Evolutionary conservation across 768 basidiomycete species (phyloP).

Genomic region (Cyclocybe aegerita): DNA sequence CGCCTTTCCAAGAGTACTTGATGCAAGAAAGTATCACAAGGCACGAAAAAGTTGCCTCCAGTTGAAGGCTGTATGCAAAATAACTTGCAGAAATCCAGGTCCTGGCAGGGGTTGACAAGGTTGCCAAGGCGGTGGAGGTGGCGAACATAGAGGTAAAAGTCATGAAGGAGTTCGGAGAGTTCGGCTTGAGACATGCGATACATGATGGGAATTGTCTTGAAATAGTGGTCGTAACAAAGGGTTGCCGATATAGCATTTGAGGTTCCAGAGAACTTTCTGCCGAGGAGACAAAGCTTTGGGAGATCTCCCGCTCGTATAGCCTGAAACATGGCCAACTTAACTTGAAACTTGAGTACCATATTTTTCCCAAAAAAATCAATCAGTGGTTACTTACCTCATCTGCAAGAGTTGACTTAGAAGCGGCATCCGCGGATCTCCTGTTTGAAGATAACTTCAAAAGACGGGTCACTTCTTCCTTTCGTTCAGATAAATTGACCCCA

Average conservation of each 20-base stretch:
- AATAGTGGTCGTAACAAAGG: conserved; percentile 44
- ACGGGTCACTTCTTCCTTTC: conserved; percentile 8
- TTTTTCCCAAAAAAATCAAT: not conserved
- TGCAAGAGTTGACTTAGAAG: not conserved
- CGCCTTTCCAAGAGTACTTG: conserved; percentile 2
- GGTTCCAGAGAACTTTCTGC: conserved; percentile 22
- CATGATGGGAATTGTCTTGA: conserved; percentile 27
- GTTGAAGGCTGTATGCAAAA: conserved; percentile 31
- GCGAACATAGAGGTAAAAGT: conserved; percentile 34
- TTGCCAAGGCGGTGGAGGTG: conserved; percentile 26
- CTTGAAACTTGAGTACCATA: not conserved
- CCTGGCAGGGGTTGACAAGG: conserved; percentile 22
- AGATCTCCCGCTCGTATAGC: conserved; percentile 17
- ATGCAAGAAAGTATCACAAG: conserved; percentile 28
- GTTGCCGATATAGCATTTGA: conserved; percentile 29
- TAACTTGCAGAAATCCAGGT: conserved; percentile 26
- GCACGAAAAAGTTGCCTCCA: conserved; percentile 30
- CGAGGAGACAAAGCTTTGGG: conserved; percentile 28
- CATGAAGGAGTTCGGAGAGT: conserved; percentile 28
- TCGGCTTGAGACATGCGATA: conserved; percentile 20
- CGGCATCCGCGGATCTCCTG: conserved; percentile 8
- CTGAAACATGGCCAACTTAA: conserved; percentile 21
- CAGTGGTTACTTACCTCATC: conserved; percentile 9
- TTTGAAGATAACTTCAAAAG: conserved; percentile 26
- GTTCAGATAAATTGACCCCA: conserved; percentile 20